Evolutionary conservation across 495 filamentous ascomycete species (phyloP).

Genomic region (Halenospora varia): DNA sequence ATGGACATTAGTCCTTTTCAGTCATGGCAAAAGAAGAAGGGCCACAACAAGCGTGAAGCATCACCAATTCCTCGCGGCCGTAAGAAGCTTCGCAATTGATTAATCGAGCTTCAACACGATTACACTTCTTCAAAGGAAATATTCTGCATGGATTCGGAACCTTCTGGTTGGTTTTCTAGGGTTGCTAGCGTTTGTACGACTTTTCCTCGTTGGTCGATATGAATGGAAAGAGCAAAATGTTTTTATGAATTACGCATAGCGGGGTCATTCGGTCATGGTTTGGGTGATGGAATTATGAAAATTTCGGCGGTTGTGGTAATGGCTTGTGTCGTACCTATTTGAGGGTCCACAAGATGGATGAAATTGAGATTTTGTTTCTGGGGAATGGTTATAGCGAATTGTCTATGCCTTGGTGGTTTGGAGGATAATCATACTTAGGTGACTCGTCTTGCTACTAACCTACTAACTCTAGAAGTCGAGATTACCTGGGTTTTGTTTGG

Average conservation of each 20-base stretch:
- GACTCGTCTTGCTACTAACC: too few relatives aligned
- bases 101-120: background rate
- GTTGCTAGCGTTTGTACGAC: background rate
- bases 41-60: slow-evolving; percentile 14
- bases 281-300: background rate
- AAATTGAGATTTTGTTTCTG: too few relatives aligned
- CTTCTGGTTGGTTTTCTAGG: background rate
- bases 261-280: background rate
- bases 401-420: too few relatives aligned
- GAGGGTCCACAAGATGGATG: too few relatives aligned
- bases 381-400: too few relatives aligned
- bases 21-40: slow-evolving; percentile 42
- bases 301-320: background rate
- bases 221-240: background rate
- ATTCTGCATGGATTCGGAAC: too few relatives aligned
- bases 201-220: background rate
- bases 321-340: background rate
- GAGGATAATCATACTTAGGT: too few relatives aligned
- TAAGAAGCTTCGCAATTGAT: slow-evolving; percentile 13
- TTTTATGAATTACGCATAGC: background rate
- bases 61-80: background rate
- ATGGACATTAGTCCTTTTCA: slow-evolving; percentile 56
- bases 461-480: too few relatives aligned
- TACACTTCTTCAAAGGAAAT: background rate
- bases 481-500: too few relatives aligned